phyloP scores from a whole-genome alignment of 2,329 filamentous ascomycete genomes.

The Dactylonectria estremocensis region DNA sequence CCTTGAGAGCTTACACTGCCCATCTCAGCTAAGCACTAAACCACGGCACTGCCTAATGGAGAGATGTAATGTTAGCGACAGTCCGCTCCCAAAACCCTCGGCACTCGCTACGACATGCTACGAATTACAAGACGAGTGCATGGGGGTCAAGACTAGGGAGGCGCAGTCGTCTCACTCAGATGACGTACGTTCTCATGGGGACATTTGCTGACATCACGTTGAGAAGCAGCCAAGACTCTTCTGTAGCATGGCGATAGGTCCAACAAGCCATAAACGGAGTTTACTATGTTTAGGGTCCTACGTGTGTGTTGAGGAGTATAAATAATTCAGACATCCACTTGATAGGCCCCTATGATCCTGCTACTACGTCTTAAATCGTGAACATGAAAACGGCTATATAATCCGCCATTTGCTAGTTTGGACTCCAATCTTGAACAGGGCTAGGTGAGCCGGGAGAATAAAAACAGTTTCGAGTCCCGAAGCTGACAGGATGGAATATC shows the following conservation, averaged over 20 bases:
- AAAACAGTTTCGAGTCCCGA: no score
- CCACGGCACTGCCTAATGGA: background rate
- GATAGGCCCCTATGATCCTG: no score
- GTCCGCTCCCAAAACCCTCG: conserved; percentile 3
- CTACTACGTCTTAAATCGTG: no score
- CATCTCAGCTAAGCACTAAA: conserved; percentile 19
- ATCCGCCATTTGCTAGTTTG: no score
- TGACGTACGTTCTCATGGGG: background rate
- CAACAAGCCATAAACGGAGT: background rate
- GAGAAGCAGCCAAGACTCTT: background rate
- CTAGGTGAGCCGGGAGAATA: no score
- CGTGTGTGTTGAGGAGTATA: no score
- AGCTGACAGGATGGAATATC: no score
- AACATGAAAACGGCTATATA: no score
- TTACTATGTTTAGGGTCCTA: background rate
- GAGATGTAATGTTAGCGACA: background rate
- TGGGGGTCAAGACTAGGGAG: background rate
- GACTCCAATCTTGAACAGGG: no score
- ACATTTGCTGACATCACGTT: background rate
- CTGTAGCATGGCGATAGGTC: background rate
- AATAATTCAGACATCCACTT: no score
- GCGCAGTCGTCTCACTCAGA: background rate
- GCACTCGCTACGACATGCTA: background rate
- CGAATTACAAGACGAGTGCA: background rate
- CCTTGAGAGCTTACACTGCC: conserved; percentile 2